Evolutionary conservation across 1,139 yeast species (phyloP).

Genomic region (Geotrichum australiense): DNA sequence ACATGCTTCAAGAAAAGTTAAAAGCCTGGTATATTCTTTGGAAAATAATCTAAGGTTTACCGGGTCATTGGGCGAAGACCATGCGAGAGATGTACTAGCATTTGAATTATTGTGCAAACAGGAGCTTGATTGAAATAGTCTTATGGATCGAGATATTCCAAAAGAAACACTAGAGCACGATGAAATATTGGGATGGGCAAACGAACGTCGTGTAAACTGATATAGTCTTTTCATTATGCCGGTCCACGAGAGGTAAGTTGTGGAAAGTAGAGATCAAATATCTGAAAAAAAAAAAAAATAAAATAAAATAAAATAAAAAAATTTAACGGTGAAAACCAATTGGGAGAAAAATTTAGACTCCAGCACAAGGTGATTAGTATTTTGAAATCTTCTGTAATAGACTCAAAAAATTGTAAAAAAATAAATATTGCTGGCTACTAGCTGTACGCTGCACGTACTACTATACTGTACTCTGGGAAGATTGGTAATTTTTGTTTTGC

Average conservation of each 20-base stretch:
- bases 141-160: neutral
- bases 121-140: conserved; percentile 3
- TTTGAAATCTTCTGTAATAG: too few relatives aligned
- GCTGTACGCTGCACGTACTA: too few relatives aligned
- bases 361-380: too few relatives aligned
- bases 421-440: too few relatives aligned
- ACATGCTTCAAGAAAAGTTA: conserved; percentile 77
- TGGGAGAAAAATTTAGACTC: too few relatives aligned
- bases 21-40: conserved; percentile 54
- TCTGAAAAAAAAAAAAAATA: conserved; percentile 4
- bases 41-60: conserved; percentile 31
- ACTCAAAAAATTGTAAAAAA: too few relatives aligned
- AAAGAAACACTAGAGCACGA: neutral
- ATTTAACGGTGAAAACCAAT: conserved; percentile 6
- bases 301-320: conserved; percentile 9
- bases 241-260: neutral
- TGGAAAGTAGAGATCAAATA: neutral
- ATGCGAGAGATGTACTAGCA: conserved; percentile 16
- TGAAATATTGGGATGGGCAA: neutral
- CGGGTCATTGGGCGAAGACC: conserved; percentile 34
- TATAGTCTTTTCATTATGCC: conserved; percentile 1
- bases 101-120: too few relatives aligned
- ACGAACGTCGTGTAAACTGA: neutral
- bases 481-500: too few relatives aligned
- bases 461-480: too few relatives aligned